Conservation (phyloP, 352 stramenopile genomes). For the Phytophthora pseudosyringae region DNA sequence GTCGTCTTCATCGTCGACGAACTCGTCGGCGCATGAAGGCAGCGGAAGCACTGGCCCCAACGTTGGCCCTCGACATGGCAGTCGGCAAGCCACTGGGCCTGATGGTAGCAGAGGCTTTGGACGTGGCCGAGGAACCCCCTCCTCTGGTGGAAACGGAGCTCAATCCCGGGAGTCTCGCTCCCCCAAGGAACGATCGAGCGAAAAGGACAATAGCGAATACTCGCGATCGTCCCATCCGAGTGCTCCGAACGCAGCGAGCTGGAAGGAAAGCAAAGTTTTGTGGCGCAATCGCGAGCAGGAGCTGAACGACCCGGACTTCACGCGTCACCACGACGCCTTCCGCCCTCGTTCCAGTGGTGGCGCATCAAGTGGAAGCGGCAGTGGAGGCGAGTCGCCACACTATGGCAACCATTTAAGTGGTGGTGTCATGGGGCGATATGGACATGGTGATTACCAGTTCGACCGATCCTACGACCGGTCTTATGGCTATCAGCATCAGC, state of each 20-base stretch:
- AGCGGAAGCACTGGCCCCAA: constrained; percentile 5
- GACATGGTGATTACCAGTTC: constrained; percentile 35
- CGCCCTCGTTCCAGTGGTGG: constrained; percentile 46
- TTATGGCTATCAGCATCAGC: constrained; percentile 38
- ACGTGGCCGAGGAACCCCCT: constrained; percentile 13
- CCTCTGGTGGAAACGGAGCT: constrained; percentile 1
- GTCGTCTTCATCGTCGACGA: constrained; percentile 31
- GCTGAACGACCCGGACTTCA: constrained; percentile 94
- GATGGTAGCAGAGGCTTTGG: constrained; percentile 64
- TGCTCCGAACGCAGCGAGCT: constrained; percentile 56
- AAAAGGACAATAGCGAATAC: constrained; percentile 23
- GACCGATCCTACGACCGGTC: constrained; percentile 40
- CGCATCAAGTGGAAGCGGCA: constrained; percentile 38
- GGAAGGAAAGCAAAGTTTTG: constrained; percentile 92
- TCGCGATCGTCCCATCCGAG: constrained; percentile 24
- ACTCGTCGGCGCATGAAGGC: constrained; percentile 23
- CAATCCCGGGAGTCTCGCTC: constrained; percentile 18
- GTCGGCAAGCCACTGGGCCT: constrained; percentile 56
- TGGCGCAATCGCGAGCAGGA: constrained; percentile 95
- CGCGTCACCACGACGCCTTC: constrained; percentile 78
- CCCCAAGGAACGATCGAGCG: constrained; percentile 18
- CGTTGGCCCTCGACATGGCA: constrained; percentile 28
- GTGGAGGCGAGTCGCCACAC: constrained; percentile 42
- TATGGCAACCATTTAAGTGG: constrained; percentile 37
- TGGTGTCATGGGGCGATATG: constrained; percentile 23